Conservation (phyloP, 352 stramenopile genomes). For the Globisporangium radiosum region DNA sequence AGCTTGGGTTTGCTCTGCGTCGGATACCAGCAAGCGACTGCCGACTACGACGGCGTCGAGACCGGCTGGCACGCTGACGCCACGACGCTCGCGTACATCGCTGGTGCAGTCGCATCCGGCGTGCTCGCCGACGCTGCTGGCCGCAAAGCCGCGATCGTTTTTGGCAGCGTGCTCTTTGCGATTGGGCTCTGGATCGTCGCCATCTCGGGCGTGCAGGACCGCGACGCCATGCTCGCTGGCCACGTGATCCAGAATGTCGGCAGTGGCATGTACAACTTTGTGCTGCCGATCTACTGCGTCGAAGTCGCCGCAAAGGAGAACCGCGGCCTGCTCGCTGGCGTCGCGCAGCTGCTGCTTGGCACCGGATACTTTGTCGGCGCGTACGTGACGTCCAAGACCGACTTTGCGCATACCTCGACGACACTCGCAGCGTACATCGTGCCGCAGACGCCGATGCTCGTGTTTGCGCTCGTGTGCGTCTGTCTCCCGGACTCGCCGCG, state of each 20-base stretch:
- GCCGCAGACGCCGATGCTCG: not conserved
- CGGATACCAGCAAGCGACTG: conserved; percentile 4
- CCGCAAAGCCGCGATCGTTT: conserved; percentile 4
- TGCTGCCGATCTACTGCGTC: conserved; percentile 13
- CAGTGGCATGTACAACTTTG: conserved; percentile 8
- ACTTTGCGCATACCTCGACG: not conserved
- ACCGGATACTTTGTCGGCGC: not conserved
- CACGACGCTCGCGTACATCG: conserved; percentile 6
- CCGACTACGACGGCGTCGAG: not conserved
- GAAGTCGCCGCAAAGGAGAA: conserved; percentile 8
- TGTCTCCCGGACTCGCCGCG: conserved; percentile 43
- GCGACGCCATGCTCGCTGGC: not conserved
- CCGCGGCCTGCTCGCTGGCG: conserved; percentile 6
- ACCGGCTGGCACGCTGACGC: not conserved
- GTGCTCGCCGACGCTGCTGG: conserved; percentile 8
- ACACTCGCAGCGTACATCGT: not conserved
- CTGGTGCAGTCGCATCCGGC: not conserved
- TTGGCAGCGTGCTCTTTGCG: conserved; percentile 3
- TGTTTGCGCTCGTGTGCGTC: conserved; percentile 32
- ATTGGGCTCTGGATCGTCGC: conserved; percentile 11
- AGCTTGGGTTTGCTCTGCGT: conserved; percentile 2
- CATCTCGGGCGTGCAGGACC: not conserved
- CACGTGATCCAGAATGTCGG: conserved; percentile 7
- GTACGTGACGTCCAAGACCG: not conserved
- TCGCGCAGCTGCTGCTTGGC: conserved; percentile 6